Evolutionary conservation across 768 basidiomycete species (phyloP), one percentile per base, ranked within the genome.

Genomic region (Auriculariales sp.): DNA sequence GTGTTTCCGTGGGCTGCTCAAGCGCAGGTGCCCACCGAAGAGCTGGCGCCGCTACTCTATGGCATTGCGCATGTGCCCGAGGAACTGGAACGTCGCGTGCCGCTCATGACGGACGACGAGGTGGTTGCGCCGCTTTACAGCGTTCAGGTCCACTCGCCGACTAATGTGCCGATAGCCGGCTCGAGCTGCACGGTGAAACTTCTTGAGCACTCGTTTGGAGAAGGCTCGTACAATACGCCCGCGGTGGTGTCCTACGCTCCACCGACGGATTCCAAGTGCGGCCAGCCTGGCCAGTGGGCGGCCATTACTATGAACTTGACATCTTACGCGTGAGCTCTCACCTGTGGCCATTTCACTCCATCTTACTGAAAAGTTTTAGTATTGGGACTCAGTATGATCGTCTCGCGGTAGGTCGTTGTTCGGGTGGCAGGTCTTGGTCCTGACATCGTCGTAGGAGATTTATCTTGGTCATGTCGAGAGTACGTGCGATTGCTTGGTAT

Each of bases 121-220:
- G 62, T 64, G 15, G 71, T 93, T n/a, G 39, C 76, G 0, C 88
- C 94, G 2, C 56, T 98, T 22, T 85, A 93, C 61, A 44, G 39
- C 39, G 39, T 44, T 7, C 39, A 44, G 22, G 39, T 24, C 9
- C 39, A 44, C 19, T 19, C 39, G 19, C 39, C 39, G 39, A 44
- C 39, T 10, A 25, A n/a, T 15, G 39, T 44, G 4, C 39, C 39
- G 27, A 15, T 9, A 10, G 22, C 12, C 22, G 39, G 39, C 5
- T 7, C 39, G 10, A 44, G 39, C 39, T 44, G 39, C 39, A 44
- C 39, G 14, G 19, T 44, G 12, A 44, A 5, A 15, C 39, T 44
- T 5, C 39, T 44, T 25, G 39, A 44, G 39, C 39, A 44, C 22
- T 12, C 12, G 5, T 44, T 44, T 15, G 39, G 39, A 5, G 39